Evolutionary conservation across 495 filamentous ascomycete species (phyloP), one percentile per base, ranked within the genome.

Genomic region (Penicillium macrosclerotiorum): DNA sequence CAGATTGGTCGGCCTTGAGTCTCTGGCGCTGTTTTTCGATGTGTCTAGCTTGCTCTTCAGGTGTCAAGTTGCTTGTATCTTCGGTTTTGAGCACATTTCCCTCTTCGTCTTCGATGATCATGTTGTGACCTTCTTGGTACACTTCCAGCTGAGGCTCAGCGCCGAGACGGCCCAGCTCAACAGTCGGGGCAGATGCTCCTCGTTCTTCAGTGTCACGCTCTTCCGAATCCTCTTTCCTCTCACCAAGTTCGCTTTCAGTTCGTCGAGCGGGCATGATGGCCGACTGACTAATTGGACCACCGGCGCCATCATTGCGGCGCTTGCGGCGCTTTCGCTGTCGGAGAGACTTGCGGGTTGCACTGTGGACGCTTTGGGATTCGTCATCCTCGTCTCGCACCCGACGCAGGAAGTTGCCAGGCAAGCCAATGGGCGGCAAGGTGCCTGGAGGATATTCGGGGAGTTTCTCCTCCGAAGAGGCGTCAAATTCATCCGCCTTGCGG

Each of bases 241-340:
- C 52, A 5, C 46, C 55, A 4, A 20, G 20, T 24, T 61, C 59
- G 9, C 47, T 46, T 16, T 66, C 64, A 4, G 57, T 19, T 22
- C 74, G 75, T 35, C 80, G 75, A n/a, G 80, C 75, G 31, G 93
- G 93, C 51, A 77, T 77, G 55, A 98, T 96, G 14, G 93, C 93
- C 26, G 92, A 95, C 63, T 95, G 83, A 45, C 79, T 87, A 47
- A 98, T 88, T 4, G 90, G 93, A 0, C 93, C 93, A 42, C 93
- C 93, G 5, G 86, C 82, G 1, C 83, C 85, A 39, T 81, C 73
- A 45, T 84, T 82, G 77, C 82, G n/a, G n/a, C n/a, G 86, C 68
- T 80, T 89, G 46, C 76, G 86, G 43, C 76, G 84, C 45, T 84
- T 75, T 12, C 82, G 43, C 18, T 57, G 49, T 2, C 45, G 72